A percentile compares a stretch with the other conserved stretches of the same genome.
These are phyloP conservation scores for Mallotus japonicus DNA, from an alignment of 441 rosid genomes.

Conservation along the genomic window DNA sequence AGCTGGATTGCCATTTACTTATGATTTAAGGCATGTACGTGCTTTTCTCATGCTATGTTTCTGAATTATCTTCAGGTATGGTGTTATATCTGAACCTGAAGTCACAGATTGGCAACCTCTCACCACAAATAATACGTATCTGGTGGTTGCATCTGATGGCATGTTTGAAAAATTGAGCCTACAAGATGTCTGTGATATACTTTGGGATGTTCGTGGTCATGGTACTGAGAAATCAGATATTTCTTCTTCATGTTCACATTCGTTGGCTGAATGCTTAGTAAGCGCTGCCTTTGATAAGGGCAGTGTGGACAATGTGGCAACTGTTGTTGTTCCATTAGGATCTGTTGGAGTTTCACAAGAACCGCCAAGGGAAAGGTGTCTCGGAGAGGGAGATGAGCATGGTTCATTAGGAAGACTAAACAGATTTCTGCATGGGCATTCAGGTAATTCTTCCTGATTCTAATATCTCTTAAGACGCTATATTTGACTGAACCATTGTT, in stretches of 20 bases:
- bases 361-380: conserved; percentile 36
- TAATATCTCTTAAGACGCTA: conserved; percentile 14
- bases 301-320: conserved; percentile 87
- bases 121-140: conserved; percentile 67
- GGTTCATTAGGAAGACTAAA: conserved; percentile 33
- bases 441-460: conserved; percentile 43
- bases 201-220: conserved; percentile 55
- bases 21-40: neutral
- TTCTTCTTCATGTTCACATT: conserved; percentile 63
- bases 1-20: conserved; percentile 1
- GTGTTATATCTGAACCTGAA: conserved; percentile 91
- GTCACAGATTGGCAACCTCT: conserved; percentile 82
- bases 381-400: conserved; percentile 36
- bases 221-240: conserved; percentile 39
- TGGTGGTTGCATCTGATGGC: conserved; percentile 94
- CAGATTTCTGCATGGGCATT: conserved; percentile 39
- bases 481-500: conserved; percentile 3
- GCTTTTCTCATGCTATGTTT: conserved; percentile 10
- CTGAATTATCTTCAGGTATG: conserved; percentile 50
- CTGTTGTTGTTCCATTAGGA: conserved; percentile 72
- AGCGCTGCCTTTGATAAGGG: conserved; percentile 73
- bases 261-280: conserved; percentile 82
- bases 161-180: conserved; percentile 75
- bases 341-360: conserved; percentile 43
- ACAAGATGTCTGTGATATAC: conserved; percentile 81